These are phyloP conservation scores for Nannizzia gypsea DNA, from an alignment of 2,329 filamentous ascomycete species.

Conservation along the genomic window DNA sequence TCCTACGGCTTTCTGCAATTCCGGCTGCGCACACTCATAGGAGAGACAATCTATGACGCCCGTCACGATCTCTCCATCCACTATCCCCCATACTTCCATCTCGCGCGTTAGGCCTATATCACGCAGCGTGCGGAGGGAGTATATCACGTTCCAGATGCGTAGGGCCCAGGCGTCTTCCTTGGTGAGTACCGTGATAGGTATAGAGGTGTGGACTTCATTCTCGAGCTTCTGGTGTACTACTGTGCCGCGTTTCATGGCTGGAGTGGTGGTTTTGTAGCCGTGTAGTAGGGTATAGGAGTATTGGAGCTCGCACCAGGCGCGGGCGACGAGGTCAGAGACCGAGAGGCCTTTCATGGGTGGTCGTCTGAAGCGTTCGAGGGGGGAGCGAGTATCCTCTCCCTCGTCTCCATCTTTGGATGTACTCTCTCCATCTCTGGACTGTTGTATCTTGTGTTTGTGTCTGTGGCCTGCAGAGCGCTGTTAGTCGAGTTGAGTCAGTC, in stretches of 20 bases:
- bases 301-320: conserved; percentile 92
- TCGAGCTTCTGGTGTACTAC: conserved; percentile 73
- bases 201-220: conserved; percentile 67
- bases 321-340: conserved; percentile 77
- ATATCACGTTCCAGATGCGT: conserved; percentile 80
- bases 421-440: too few relatives aligned
- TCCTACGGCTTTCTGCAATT: conserved; percentile 44
- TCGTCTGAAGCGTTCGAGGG: conserved; percentile 66
- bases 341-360: conserved; percentile 67
- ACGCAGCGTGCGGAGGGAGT: conserved; percentile 63
- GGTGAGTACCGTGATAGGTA: conserved; percentile 58
- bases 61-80: conserved; percentile 73
- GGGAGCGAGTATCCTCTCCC: conserved; percentile 35
- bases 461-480: too few relatives aligned
- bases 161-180: conserved; percentile 76
- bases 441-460: too few relatives aligned
- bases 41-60: conserved; percentile 83
- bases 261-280: conserved; percentile 62
- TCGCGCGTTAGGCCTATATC: conserved; percentile 63
- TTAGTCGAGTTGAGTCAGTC: too few relatives aligned
- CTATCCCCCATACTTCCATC: conserved; percentile 70
- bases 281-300: conserved; percentile 78
- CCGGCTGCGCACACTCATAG: conserved; percentile 60
- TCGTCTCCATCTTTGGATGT: not conserved
- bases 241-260: conserved; percentile 73